Conservation (phyloP, 805 yeast genomes). For the Babjeviella inositovora region DNA sequence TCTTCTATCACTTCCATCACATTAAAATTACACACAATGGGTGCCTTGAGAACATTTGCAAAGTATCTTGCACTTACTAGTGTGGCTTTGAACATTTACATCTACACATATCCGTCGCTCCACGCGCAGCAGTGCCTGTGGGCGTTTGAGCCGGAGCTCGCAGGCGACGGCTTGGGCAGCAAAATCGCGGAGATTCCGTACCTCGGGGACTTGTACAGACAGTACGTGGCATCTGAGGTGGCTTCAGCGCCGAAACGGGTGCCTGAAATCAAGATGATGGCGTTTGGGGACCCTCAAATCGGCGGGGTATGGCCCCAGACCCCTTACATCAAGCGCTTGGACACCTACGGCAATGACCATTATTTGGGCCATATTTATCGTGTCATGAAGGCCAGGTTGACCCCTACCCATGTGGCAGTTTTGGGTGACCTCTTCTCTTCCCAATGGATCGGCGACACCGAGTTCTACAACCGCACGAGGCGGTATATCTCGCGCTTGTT, state of each 20-base stretch:
- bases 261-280: conserved; percentile 41
- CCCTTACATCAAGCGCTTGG: conserved; percentile 57
- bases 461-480: conserved; percentile 65
- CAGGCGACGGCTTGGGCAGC: conserved; percentile 5
- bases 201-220: conserved; percentile 13
- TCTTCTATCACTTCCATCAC: too few relatives aligned
- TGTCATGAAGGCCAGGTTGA: conserved; percentile 42
- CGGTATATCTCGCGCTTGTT: conserved; percentile 61
- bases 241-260: conserved; percentile 5
- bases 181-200: conserved; percentile 10
- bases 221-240: conserved; percentile 7
- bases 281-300: conserved; percentile 96
- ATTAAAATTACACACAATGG: too few relatives aligned
- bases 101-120: conserved; percentile 65
- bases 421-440: conserved; percentile 89
- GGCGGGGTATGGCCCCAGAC: conserved; percentile 73
- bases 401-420: conserved; percentile 73
- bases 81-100: conserved; percentile 38
- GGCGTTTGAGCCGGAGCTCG: conserved; percentile 14
- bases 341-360: conserved; percentile 79
- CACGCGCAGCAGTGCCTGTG: conserved; percentile 42
- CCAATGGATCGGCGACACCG: conserved; percentile 88
- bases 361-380: conserved; percentile 74
- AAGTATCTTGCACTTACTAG: too few relatives aligned
- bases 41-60: too few relatives aligned